Base-by-base conservation (phyloP, 1,284 basidiomycete species). In the Porogramme epimiltina region DNA sequence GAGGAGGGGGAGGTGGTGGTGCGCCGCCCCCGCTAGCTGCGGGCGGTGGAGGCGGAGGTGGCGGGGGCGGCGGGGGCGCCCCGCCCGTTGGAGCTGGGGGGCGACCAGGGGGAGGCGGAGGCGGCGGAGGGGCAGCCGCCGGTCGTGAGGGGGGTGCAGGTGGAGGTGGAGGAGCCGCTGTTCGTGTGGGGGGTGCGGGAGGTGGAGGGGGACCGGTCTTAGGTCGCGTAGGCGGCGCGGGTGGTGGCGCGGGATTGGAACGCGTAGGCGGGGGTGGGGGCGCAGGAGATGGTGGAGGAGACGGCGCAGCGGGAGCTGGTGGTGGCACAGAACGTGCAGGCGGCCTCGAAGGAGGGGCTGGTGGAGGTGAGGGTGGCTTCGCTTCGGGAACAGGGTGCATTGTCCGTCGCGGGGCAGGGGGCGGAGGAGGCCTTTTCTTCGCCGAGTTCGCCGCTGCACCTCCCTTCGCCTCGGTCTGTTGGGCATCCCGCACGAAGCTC, bases 401-500 rank as follows among this genome's bases (percentile, higher is more conserved):
- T 45, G 63, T 55, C 54, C 73, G 62, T 36, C 78, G 67, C 11
- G 84, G 82, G 2, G 70, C 73, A 3, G 80, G 82, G 0, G 88
- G 85, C 0, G 85, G 83, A 42, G 76, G 75, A 8, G 72, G 69
- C 41, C 75, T 72, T 55, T 85, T 89, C 51, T 79, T 73, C 64
- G 55, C 25, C 3, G 60, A 43, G 13, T 65, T 44, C 38, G 75
- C 73, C 23, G 60, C 60, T 25, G 52, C 50, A 4, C 44, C 22
- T 13, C 42, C 3, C 19, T 55, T 52, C 24, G 45, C 19, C 34
- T 52, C 55, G 0, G 47, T 34, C 43, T 71, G 68, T 64, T 79
- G 81, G 66, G 69, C 82, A 64, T 88, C 73, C 25, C 84, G 78
- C 19, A 95, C 83, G 66, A 87, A 98, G 60, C 89, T 81, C 62